Evolutionary conservation across 1,284 basidiomycete species (phyloP).

Genomic region (Agroathelia rolfsii): DNA sequence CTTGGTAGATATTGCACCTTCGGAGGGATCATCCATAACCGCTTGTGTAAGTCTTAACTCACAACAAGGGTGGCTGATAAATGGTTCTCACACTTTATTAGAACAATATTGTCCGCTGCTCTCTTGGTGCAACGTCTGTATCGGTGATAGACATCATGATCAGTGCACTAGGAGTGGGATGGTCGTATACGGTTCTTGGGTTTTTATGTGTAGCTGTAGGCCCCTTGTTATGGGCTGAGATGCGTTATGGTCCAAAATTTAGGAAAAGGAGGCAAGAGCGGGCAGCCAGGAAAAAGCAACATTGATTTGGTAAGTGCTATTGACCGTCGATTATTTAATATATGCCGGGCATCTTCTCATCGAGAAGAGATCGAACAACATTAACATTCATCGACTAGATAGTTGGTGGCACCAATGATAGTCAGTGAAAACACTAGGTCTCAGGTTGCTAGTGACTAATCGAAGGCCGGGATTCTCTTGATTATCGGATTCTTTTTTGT

Average conservation of each 20-base stretch:
- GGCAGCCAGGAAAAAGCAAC: too few species aligned
- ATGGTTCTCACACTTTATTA: slow-evolving; percentile 19
- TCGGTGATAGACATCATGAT: slow-evolving; percentile 39
- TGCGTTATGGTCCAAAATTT: slow-evolving; percentile 28
- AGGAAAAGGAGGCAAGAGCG: too few species aligned
- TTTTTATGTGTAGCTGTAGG: slow-evolving; percentile 27
- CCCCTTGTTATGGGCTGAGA: slow-evolving; percentile 27
- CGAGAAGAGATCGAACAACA: too few species aligned
- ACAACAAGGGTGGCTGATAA: slow-evolving; percentile 2
- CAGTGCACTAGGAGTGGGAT: slow-evolving; percentile 31
- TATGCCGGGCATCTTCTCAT: too few species aligned
- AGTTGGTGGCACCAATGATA: too few species aligned
- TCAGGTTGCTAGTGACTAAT: too few species aligned
- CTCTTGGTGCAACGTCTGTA: slow-evolving; percentile 36
- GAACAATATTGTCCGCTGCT: slow-evolving; percentile 54
- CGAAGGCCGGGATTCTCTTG: too few species aligned
- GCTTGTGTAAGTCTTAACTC: slow-evolving; percentile 39
- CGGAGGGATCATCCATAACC: slow-evolving; percentile 50
- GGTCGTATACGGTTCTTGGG: slow-evolving; percentile 40
- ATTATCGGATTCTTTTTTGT: too few species aligned
- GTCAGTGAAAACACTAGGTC: too few species aligned
- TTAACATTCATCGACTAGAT: too few species aligned
- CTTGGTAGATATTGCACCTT: slow-evolving; percentile 51
- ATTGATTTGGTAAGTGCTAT: too few species aligned
- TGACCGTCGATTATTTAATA: too few species aligned